These are phyloP conservation scores for Cyberlindnera mrakii DNA, from an alignment of 805 yeast species.

Conservation along the genomic window DNA sequence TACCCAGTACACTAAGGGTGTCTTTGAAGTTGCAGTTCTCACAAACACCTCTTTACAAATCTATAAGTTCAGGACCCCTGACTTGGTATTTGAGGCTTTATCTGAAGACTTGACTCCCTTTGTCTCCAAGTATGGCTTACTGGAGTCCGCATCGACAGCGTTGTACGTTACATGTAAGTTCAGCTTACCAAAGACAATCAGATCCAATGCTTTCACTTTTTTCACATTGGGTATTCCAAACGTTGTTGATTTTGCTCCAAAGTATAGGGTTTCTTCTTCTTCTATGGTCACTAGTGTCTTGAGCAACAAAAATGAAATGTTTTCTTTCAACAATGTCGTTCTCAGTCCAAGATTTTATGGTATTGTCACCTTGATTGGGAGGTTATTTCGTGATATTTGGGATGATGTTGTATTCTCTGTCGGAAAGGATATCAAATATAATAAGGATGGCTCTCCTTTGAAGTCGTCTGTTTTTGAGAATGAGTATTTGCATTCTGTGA, in stretches of 20 bases:
- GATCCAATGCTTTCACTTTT: constrained; percentile 38
- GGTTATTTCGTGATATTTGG: constrained; percentile 82
- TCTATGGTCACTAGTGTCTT: constrained; percentile 18
- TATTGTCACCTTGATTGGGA: constrained; percentile 66
- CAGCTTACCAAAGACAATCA: constrained; percentile 47
- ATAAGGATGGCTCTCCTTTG: constrained; percentile 26
- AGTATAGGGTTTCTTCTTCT: constrained; percentile 23
- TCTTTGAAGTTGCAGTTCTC: constrained; percentile 72
- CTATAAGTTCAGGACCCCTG: constrained; percentile 76
- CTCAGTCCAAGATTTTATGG: constrained; percentile 92
- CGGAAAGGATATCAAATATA: constrained; percentile 27
- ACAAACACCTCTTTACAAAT: constrained; percentile 75
- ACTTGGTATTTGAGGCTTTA: constrained; percentile 63
- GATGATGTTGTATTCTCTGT: constrained; percentile 53
- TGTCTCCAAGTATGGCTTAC: constrained; percentile 72
- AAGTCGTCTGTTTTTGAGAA: constrained; percentile 32
- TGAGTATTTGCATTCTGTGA: constrained; percentile 31
- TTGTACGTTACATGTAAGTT: constrained; percentile 76
- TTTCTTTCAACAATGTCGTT: constrained; percentile 66
- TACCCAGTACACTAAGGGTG: constrained; percentile 66
- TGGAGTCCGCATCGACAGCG: constrained; percentile 88
- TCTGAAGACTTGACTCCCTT: constrained; percentile 67
- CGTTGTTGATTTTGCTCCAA: constrained; percentile 36
- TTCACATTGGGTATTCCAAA: constrained; percentile 38
- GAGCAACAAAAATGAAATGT: constrained; percentile 12